Evolutionary conservation across 1,284 basidiomycete genomes (phyloP).

Genomic region (Ustilago shanxiensis): DNA sequence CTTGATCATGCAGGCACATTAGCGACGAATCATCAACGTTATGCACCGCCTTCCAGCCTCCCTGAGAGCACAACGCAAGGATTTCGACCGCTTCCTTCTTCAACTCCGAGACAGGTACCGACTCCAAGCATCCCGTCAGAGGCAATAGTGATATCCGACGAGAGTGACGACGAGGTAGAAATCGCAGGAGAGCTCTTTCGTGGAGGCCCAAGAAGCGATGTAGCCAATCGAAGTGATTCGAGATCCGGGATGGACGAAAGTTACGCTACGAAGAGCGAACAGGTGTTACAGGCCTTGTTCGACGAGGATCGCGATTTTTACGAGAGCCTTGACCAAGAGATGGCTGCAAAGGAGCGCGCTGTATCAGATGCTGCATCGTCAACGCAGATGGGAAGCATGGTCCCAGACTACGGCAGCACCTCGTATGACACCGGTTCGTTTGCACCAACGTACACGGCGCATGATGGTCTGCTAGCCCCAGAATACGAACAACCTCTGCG

Average conservation of each 20-base stretch:
- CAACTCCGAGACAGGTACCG: not conserved
- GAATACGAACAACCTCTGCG: not conserved
- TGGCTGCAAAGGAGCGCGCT: not conserved
- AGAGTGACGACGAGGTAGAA: slow-evolving; percentile 24
- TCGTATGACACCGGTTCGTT: slow-evolving; percentile 24
- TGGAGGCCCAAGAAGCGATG: not conserved
- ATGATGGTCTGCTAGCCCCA: not conserved
- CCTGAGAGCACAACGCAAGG: slow-evolving; percentile 1
- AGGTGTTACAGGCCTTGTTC: not conserved
- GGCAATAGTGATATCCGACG: slow-evolving; percentile 38
- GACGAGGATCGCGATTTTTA: slow-evolving; percentile 2
- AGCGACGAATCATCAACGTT: not conserved
- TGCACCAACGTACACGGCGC: slow-evolving; percentile 9
- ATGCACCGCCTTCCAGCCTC: not conserved
- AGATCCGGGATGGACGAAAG: not conserved
- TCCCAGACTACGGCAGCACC: slow-evolving; percentile 27
- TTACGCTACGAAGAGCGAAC: not conserved
- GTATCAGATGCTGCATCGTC: slow-evolving; percentile 10
- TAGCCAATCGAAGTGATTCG: not conserved
- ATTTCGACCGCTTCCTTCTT: not conserved
- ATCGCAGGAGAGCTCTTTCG: not conserved
- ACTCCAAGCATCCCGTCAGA: slow-evolving; percentile 11
- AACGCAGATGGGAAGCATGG: slow-evolving; percentile 24
- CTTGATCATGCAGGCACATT: not conserved
- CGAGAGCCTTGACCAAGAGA: slow-evolving; percentile 17